Evolutionary conservation across 768 basidiomycete species (phyloP).

Genomic region (Lactarius quietus): DNA sequence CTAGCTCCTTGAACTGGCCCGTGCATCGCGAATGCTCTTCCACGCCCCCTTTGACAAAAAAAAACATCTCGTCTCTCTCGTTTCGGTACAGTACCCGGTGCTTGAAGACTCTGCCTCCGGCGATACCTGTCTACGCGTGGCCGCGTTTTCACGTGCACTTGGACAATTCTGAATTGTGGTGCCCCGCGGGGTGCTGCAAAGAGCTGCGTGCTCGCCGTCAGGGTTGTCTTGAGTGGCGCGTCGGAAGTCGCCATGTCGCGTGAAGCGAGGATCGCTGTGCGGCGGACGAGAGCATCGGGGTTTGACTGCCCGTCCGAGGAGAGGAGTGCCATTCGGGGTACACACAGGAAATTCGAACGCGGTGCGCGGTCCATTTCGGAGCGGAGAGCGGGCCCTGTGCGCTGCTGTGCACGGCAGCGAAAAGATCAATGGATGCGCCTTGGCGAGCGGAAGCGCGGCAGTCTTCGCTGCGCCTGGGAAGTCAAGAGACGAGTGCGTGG

Average conservation of each 20-base stretch:
- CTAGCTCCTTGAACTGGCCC: conserved; percentile 20
- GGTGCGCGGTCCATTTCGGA: conserved; percentile 7
- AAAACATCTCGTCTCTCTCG: not conserved
- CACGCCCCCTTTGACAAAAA: conserved; percentile 4
- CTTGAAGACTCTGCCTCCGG: conserved; percentile 1
- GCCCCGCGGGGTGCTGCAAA: conserved; percentile 22
- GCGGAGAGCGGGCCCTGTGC: conserved; percentile 22
- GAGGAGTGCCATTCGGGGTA: conserved; percentile 11
- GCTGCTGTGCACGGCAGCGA: conserved; percentile 2
- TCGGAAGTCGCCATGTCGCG: conserved; percentile 19
- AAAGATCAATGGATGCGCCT: conserved; percentile 7
- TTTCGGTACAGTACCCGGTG: not conserved
- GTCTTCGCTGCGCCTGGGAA: conserved; percentile 2
- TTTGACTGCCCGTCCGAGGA: not conserved
- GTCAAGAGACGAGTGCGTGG: not conserved
- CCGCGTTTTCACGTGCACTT: conserved; percentile 15
- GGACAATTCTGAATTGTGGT: conserved; percentile 9
- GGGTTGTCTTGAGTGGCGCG: conserved; percentile 8
- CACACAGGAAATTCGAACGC: conserved; percentile 9
- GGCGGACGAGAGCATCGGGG: conserved; percentile 14
- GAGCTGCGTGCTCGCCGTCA: conserved; percentile 22
- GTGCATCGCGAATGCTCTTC: conserved; percentile 7
- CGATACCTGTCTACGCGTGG: conserved; percentile 1
- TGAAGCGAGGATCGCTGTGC: conserved; percentile 6
- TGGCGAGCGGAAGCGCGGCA: conserved; percentile 13